Percentiles rank a stretch among this genome's conserved stretches.
These are phyloP conservation scores for Halophytophthora batemanensis DNA, from an alignment of 352 stramenopile genomes.

Conservation along the genomic window DNA sequence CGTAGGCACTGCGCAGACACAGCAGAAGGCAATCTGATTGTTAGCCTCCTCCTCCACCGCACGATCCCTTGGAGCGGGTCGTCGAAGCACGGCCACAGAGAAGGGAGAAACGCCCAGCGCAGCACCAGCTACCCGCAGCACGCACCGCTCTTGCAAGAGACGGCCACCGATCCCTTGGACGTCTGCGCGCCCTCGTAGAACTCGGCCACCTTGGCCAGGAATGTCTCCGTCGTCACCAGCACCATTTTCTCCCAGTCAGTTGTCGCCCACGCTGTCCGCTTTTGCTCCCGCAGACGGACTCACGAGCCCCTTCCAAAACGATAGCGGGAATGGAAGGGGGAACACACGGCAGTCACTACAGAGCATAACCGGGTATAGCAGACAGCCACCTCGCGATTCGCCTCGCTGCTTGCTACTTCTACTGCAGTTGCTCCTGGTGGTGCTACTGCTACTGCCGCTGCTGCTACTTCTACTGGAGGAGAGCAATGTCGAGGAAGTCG, in stretches of 20 bases:
- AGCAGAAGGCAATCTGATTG: conserved; percentile 3
- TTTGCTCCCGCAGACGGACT: conserved; percentile 1
- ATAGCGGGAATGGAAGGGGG: conserved; percentile 13
- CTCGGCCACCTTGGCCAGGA: conserved; percentile 55
- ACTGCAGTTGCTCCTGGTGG: too few relatives aligned
- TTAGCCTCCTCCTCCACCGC: background rate
- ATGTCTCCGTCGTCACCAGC: conserved; percentile 57
- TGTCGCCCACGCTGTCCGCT: background rate
- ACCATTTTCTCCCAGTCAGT: conserved; percentile 28
- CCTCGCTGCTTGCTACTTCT: too few relatives aligned
- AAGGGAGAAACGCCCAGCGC: background rate
- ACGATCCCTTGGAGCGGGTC: too few relatives aligned
- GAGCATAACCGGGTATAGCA: background rate
- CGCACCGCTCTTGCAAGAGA: conserved; percentile 72
- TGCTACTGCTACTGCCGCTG: background rate
- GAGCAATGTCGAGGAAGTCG: conserved; percentile 61
- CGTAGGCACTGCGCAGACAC: conserved; percentile 23
- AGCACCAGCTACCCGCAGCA: background rate
- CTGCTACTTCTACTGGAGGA: conserved; percentile 31
- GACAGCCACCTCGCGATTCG: background rate
- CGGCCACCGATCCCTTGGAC: conserved; percentile 48
- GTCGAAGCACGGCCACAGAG: background rate
- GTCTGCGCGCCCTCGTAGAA: conserved; percentile 42
- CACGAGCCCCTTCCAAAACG: conserved; percentile 8
- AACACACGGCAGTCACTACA: background rate